Percentiles rank a stretch among this genome's conserved stretches.
phyloP scores from a whole-genome alignment of 2,329 filamentous ascomycete genomes.

The Aspergillus ruber region DNA sequence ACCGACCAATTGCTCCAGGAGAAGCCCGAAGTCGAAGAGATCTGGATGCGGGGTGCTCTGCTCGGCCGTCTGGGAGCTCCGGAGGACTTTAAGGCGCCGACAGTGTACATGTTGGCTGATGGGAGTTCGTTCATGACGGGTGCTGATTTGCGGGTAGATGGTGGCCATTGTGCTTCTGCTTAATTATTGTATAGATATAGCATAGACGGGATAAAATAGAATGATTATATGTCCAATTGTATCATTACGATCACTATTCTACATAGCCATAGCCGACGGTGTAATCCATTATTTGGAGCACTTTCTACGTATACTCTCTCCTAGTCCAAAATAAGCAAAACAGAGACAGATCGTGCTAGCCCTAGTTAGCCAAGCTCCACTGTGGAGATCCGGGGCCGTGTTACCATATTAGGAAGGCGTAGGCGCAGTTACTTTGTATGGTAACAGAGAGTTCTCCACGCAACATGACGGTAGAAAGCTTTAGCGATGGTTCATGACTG shows the following conservation, averaged over 20 bases:
- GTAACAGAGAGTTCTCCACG: background rate
- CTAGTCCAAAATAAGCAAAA: too few relatives aligned
- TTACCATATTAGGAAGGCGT: background rate
- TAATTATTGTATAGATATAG: conserved; percentile 4
- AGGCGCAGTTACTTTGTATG: background rate
- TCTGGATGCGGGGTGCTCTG: conserved; percentile 49
- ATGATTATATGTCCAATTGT: background rate
- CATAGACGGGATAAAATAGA: background rate
- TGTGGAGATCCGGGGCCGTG: background rate
- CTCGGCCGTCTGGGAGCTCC: conserved; percentile 45
- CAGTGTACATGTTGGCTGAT: conserved; percentile 32
- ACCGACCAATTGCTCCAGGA: conserved; percentile 40
- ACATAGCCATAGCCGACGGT: background rate
- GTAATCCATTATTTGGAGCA: background rate
- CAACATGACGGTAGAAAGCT: too few relatives aligned
- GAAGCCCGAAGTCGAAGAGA: conserved; percentile 47
- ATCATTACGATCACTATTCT: too few relatives aligned
- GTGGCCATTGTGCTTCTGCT: conserved; percentile 33
- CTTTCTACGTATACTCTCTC: background rate
- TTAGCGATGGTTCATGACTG: too few relatives aligned
- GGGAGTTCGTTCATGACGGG: conserved; percentile 37
- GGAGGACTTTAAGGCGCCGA: conserved; percentile 33
- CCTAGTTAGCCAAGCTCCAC: background rate
- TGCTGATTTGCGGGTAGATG: conserved; percentile 34
- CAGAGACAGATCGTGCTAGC: background rate